A percentile compares a stretch with the other conserved stretches of the same genome.
Evolutionary conservation across 2,329 filamentous ascomycete genomes (phyloP).

Genomic region (Tolypocladium album): DNA sequence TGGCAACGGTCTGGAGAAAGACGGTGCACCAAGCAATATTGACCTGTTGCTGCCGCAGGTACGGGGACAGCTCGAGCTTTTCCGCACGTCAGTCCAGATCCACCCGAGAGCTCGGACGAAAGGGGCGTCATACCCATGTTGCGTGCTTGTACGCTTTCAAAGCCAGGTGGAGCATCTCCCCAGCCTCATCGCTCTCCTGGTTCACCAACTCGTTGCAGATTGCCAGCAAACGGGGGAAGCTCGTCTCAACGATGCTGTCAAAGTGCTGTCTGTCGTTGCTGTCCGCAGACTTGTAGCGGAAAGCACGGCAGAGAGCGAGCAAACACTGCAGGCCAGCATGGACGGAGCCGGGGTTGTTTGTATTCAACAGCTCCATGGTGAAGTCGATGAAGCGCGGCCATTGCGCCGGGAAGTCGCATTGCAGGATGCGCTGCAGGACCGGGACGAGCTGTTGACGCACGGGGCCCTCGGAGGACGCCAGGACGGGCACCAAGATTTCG

Average conservation of each 20-base stretch:
- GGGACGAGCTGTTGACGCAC: conserved; percentile 91
- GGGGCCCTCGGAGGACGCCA: conserved; percentile 68
- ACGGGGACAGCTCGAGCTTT: conserved; percentile 77
- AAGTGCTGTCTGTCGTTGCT: conserved; percentile 73
- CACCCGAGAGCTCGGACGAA: neutral
- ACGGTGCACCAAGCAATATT: conserved; percentile 96
- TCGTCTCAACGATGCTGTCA: conserved; percentile 84
- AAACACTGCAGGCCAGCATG: conserved; percentile 91
- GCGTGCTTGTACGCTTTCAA: conserved; percentile 98
- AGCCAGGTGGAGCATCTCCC: conserved; percentile 90
- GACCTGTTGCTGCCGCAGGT: conserved; percentile 66
- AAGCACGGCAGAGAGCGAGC: conserved; percentile 88
- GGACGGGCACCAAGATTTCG: conserved; percentile 77
- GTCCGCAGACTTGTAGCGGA: conserved; percentile 78
- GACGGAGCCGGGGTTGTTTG: conserved; percentile 75
- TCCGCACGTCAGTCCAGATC: neutral
- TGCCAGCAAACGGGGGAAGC: conserved; percentile 76
- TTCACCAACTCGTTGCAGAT: conserved; percentile 85
- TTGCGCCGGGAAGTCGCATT: conserved; percentile 86
- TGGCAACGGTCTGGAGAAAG: conserved; percentile 82
- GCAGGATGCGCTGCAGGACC: conserved; percentile 88
- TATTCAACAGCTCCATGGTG: conserved; percentile 78
- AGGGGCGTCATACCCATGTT: conserved; percentile 57
- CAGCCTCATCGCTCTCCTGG: conserved; percentile 87
- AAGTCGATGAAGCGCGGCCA: conserved; percentile 95